Evolutionary conservation across 768 basidiomycete genomes (phyloP), one percentile per base, ranked within the genome.

Genomic region (Filobasidium floriforme): DNA sequence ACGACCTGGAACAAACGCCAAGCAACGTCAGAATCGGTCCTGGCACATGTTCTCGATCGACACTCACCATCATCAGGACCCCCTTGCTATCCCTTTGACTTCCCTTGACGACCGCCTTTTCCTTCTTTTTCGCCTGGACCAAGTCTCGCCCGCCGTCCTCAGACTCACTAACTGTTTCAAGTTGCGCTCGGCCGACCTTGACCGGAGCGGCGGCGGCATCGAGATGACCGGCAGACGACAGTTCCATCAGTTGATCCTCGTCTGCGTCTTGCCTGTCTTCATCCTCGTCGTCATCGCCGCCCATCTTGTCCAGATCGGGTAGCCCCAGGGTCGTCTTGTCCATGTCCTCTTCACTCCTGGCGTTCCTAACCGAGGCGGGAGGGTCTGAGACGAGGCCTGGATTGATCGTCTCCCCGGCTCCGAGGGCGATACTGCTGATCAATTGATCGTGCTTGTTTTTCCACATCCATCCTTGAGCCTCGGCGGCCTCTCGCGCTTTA

Each of bases 21-120:
- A 1, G 41, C 22, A 66, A 37, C 22, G 32, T 37, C 32, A 37
- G 32, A 57, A 55, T 41, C n/a, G n/a, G n/a, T n/a, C n/a, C n/a
- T n/a, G n/a, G n/a, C n/a, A n/a, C n/a, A n/a, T n/a, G n/a, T n/a
- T n/a, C n/a, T n/a, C n/a, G n/a, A n/a, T n/a, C n/a, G n/a, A n/a
- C n/a, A 68, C 67, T 68, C 37, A 68, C 67, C 63, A 68, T 65
- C 67, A 68, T 68, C 43, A 68, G 43, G 22, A 54, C 63, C 24
- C 63, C 63, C 43, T 68, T 68, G 15, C 60, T 41, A 14, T 68
- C 67, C 24, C 15, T 19, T 24, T 57, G 54, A 32, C 7, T 19
- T 4, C 54, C 54, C 29, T 63, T 63, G 28, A 46, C 62, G 22
- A 55, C 29, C 26, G 61, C 61, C 37, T 37, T 62, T 14, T 29